Conservation (phyloP, 148 eudicot genomes). For the Amaranthus palmeri region DNA sequence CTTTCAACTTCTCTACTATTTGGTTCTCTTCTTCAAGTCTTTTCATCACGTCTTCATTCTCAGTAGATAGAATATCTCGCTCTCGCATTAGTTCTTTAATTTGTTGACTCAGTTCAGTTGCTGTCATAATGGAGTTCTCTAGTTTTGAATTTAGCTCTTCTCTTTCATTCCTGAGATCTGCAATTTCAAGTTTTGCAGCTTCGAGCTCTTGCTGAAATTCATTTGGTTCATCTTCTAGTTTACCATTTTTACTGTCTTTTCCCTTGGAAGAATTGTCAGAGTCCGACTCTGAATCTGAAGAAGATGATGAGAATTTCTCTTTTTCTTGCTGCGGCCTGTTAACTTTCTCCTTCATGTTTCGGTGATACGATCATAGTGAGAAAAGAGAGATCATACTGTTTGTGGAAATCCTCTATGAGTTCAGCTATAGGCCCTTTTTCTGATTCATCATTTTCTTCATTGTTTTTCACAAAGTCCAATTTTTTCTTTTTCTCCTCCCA, state of each 20-base stretch:
- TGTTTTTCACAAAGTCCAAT: constrained; percentile 41
- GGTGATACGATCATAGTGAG: constrained; percentile 67
- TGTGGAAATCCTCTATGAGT: constrained; percentile 64
- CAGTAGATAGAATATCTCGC: constrained; percentile 33
- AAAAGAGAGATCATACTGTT: constrained; percentile 67
- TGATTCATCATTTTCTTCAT: constrained; percentile 26
- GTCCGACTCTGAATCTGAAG: constrained; percentile 54
- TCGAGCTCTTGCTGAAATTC: constrained; percentile 52
- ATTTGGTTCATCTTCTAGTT: constrained; percentile 25
- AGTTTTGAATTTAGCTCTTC: constrained; percentile 35
- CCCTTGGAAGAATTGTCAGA: constrained; percentile 42
- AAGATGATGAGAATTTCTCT: constrained; percentile 37
- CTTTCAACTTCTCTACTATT: constrained; percentile 36
- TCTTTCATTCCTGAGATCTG: constrained; percentile 47
- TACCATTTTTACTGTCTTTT: constrained; percentile 44
- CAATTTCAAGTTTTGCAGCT: constrained; percentile 42
- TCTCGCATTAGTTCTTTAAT: constrained; percentile 42
- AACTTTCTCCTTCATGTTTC: constrained; percentile 59
- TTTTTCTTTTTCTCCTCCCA: constrained; percentile 53
- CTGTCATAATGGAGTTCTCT: constrained; percentile 26
- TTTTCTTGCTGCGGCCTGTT: constrained; percentile 34
- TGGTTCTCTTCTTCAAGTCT: constrained; percentile 42
- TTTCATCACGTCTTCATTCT: constrained; percentile 44
- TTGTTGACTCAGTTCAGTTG: constrained; percentile 43
- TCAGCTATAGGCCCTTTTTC: constrained; percentile 39